Conservation (phyloP, 257 asterid species). For the Primulina huaijiensis region DNA sequence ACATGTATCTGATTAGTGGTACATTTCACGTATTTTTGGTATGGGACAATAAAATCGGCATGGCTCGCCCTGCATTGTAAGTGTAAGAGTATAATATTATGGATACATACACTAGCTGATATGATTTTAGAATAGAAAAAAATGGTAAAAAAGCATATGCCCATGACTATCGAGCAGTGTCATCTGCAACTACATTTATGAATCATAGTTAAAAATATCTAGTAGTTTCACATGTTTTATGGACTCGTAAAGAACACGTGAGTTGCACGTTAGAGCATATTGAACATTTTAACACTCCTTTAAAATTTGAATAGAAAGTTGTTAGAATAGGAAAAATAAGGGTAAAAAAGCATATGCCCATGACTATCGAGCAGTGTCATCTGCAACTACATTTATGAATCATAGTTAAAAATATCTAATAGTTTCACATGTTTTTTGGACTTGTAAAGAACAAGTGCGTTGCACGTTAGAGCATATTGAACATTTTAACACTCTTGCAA, state of each 20-base stretch:
- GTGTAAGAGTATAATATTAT: background rate
- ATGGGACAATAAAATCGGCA: slow-evolving; percentile 74
- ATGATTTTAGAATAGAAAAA: background rate
- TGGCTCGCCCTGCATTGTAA: slow-evolving; percentile 62
- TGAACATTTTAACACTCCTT: too few relatives aligned
- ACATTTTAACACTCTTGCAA: too few relatives aligned
- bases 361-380: background rate
- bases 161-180: background rate
- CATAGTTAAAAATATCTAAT: background rate
- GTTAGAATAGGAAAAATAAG: too few relatives aligned
- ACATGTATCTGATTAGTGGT: slow-evolving; percentile 54
- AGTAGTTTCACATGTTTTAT: background rate
- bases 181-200: background rate
- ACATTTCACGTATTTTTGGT: slow-evolving; percentile 60
- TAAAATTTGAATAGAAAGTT: too few relatives aligned
- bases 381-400: background rate
- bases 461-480: too few relatives aligned
- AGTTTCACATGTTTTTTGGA: background rate
- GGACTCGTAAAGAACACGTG: background rate
- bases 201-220: background rate
- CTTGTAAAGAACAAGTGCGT: too few relatives aligned
- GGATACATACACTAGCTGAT: too few relatives aligned
- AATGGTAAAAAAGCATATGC: background rate
- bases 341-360: background rate
- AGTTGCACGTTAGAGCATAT: too few relatives aligned